Evolutionary conservation across 2,329 filamentous ascomycete genomes (phyloP).

Genomic region (Phyllosticta paracitricarpa): DNA sequence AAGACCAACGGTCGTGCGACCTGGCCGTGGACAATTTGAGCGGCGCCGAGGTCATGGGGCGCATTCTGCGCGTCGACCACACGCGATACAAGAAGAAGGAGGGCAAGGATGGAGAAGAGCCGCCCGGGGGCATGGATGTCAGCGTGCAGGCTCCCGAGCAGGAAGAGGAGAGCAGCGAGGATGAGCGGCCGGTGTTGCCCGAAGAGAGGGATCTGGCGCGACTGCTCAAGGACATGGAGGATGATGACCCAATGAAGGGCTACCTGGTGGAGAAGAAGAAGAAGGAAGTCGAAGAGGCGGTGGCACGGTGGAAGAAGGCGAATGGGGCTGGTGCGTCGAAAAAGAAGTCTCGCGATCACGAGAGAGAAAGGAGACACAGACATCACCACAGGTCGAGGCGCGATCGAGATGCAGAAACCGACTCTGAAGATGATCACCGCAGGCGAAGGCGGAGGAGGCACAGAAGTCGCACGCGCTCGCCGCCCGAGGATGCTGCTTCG

Average conservation of each 20-base stretch:
- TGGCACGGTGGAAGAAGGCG: constrained; percentile 42
- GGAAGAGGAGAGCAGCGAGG: constrained; percentile 30
- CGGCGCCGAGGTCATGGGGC: constrained; percentile 71
- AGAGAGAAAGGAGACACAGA: constrained; percentile 1
- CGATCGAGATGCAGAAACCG: background rate
- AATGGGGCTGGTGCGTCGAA: constrained; percentile 33
- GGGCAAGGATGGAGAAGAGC: constrained; percentile 43
- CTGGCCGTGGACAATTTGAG: constrained; percentile 93
- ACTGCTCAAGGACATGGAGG: constrained; percentile 71
- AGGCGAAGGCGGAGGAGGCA: constrained; percentile 1
- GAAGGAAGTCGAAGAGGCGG: constrained; percentile 68
- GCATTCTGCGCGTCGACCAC: constrained; percentile 81
- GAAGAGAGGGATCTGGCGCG: constrained; percentile 74
- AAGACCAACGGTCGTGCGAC: constrained; percentile 93
- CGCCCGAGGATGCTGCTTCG: background rate
- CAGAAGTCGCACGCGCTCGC: background rate
- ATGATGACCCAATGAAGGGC: constrained; percentile 95
- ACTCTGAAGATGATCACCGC: background rate
- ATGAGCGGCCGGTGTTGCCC: constrained; percentile 53
- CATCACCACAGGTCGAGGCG: constrained; percentile 4
- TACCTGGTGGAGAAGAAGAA: constrained; percentile 86
- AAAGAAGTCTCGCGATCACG: background rate
- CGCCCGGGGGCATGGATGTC: constrained; percentile 51
- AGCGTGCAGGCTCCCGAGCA: constrained; percentile 36
- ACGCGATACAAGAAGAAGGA: constrained; percentile 83